Base-by-base conservation (phyloP, 495 filamentous ascomycete species). In the Aspergillus egyptiacus region DNA sequence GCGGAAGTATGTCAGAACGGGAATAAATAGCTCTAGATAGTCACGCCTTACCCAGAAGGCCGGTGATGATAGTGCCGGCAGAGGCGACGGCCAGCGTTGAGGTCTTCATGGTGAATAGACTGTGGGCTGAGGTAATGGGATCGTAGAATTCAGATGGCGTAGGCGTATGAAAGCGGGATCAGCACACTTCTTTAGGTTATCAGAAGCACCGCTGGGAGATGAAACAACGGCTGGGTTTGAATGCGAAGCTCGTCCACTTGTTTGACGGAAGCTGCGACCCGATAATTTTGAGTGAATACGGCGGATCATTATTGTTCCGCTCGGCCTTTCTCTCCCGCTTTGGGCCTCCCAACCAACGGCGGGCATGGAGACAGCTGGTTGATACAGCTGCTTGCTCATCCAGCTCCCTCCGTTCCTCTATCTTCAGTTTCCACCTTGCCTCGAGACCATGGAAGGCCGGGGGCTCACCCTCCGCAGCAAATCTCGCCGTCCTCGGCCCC, bases 381-480 rank as follows among this genome's bases (percentile, higher is more conserved):
- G n/a, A n/a, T n/a, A n/a, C n/a, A n/a, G n/a, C n/a, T n/a, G n/a
- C n/a, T n/a, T n/a, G n/a, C n/a, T n/a, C n/a, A n/a, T n/a, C n/a
- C n/a, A n/a, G n/a, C n/a, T n/a, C n/a, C n/a, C n/a, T n/a, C n/a
- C n/a, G n/a, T n/a, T n/a, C n/a, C n/a, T n/a, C n/a, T n/a, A n/a
- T 40, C 48, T 44, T 41, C 36, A 48, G 51, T 24, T 35, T 11
- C 46, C 45, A 28, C 10, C 34, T 36, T 4, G 8, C 5, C n/a
- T 17, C 18, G 17, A 33, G 41, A 64, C 11, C 37, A 72, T 72
- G 71, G 70, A 73, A 64, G 62, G 81, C 61, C 87, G 86, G 64
- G 86, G 83, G 18, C 76, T 96, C 58, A 96, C 91, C 36, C 82
- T 98, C 48, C 83, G 93, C 47, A 95, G 85, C 60, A 95, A 93